These are phyloP conservation scores for Glaciozyma antarctica DNA, from an alignment of 768 basidiomycete genomes.

Conservation along the genomic window DNA sequence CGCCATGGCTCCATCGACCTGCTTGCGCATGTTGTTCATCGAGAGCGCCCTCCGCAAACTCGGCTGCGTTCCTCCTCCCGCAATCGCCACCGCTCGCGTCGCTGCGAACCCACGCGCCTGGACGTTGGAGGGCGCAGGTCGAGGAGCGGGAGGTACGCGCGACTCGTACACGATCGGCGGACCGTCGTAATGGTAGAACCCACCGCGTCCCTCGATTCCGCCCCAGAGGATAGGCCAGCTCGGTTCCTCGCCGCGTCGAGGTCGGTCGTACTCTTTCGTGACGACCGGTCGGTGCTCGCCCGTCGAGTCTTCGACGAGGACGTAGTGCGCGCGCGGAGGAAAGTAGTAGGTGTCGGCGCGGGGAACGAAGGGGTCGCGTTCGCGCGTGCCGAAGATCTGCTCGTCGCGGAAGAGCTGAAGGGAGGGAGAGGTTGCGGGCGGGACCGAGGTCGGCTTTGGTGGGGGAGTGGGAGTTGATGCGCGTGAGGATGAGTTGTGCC, in stretches of 20 bases:
- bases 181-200: conserved; percentile 31
- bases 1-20: conserved; percentile 26
- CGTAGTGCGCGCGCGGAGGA: conserved; percentile 59
- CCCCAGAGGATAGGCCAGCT: conserved; percentile 73
- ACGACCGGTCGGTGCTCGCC: conserved; percentile 76
- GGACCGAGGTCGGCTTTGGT: conserved; percentile 34
- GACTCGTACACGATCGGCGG: conserved; percentile 16
- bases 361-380: conserved; percentile 82
- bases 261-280: conserved; percentile 66
- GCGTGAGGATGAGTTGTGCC: conserved; percentile 38
- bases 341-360: conserved; percentile 86
- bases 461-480: conserved; percentile 36
- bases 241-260: conserved; percentile 46
- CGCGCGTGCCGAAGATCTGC: conserved; percentile 71
- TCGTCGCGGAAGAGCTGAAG: conserved; percentile 59
- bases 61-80: not conserved
- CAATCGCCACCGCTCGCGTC: conserved; percentile 12
- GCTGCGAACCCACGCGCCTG: conserved; percentile 13
- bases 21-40: not conserved
- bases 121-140: conserved; percentile 1
- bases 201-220: conserved; percentile 34
- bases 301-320: conserved; percentile 83
- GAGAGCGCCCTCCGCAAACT: not conserved
- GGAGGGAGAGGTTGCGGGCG: conserved; percentile 37
- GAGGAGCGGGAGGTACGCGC: not conserved